Base-by-base conservation (phyloP, 352 stramenopile genomes). In the Peronosclerospora sorghi region DNA sequence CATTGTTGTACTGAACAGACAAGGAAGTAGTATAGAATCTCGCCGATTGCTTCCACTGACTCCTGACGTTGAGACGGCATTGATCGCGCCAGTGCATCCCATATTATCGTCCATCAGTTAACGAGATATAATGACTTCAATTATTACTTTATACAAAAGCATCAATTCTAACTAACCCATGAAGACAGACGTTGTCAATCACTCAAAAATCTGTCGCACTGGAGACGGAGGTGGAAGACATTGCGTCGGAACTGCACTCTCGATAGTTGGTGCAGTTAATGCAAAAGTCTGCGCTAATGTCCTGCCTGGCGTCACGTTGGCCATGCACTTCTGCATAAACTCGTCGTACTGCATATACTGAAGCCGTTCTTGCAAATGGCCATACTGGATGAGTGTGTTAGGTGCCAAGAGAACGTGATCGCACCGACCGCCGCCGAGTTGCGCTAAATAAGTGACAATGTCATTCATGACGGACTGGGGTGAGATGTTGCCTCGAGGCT, bases 331-430 rank as follows among this genome's bases (percentile, higher is more conserved):
- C 41, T 70, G 61, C 46, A 68, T 62, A 38, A 65, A 67, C 37
- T 59, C 49, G 47, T 71, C 61, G 50, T 71, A 65, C 44, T 71
- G 56, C 56, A 71, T 71, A 44, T 71, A 71, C 35, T 67, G 56
- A 19, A 71, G 54, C 3, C 56, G 56, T 32, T 67, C 61, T 51
- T 67, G 57, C 40, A 71, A 43, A 15, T 71, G 61, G 5, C 56
- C 61, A 39, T 68, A 71, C 42, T 71, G 61, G 28, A 71, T 71
- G 35, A 71, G 56, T 44, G 56, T 65, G 47, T 71, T 71, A 17
- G 61, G 61, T 13, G 61, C 61, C 15, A 71, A 44, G 15, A 71
- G 46, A 24, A 71, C 48, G 46, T 57, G 56, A 8, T 59, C 61
- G 18, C 50, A 71, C 17, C 54, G 53, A 18, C 61, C 61, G 19